These are phyloP conservation scores for Simplicillium sp. DNA, from an alignment of 2,329 filamentous ascomycete genomes.

Conservation along the genomic window DNA sequence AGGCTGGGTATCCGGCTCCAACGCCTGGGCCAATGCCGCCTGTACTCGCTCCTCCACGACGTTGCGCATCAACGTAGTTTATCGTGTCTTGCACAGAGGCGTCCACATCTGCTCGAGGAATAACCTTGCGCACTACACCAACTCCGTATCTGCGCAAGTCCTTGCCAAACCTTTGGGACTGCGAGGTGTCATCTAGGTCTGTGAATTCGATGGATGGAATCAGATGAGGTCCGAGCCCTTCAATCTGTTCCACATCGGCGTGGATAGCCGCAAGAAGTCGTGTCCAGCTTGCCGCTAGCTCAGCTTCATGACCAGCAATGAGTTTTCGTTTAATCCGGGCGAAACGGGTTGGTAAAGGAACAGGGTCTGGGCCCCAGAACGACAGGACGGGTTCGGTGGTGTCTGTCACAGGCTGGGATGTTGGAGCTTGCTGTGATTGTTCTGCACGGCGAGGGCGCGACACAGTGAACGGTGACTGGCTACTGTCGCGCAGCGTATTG, in stretches of 20 bases:
- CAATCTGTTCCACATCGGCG: constrained; percentile 42
- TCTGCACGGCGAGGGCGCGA: too few relatives aligned
- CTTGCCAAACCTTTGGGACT: constrained; percentile 43
- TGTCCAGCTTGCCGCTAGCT: constrained; percentile 44
- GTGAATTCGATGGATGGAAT: constrained; percentile 46
- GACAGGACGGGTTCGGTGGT: constrained; percentile 33
- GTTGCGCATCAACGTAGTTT: constrained; percentile 38
- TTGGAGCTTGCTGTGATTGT: constrained; percentile 6
- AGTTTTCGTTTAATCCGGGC: constrained; percentile 45
- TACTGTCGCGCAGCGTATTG: too few relatives aligned
- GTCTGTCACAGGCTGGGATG: background rate
- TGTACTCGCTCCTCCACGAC: background rate
- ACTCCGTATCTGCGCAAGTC: constrained; percentile 54
- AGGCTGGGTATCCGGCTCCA: background rate
- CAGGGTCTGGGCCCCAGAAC: constrained; percentile 47
- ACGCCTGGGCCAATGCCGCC: background rate
- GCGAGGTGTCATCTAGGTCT: constrained; percentile 35
- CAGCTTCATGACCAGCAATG: constrained; percentile 43
- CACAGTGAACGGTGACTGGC: too few relatives aligned
- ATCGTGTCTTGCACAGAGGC: constrained; percentile 49
- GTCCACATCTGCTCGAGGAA: constrained; percentile 46
- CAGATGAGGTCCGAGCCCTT: constrained; percentile 37
- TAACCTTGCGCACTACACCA: constrained; percentile 55
- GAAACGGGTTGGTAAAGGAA: constrained; percentile 50
- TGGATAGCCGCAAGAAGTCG: constrained; percentile 42